Percentiles rank a stretch among this genome's conserved stretches.
phyloP scores from a whole-genome alignment of 768 basidiomycete genomes.

The Xerocomellus intermedius region DNA sequence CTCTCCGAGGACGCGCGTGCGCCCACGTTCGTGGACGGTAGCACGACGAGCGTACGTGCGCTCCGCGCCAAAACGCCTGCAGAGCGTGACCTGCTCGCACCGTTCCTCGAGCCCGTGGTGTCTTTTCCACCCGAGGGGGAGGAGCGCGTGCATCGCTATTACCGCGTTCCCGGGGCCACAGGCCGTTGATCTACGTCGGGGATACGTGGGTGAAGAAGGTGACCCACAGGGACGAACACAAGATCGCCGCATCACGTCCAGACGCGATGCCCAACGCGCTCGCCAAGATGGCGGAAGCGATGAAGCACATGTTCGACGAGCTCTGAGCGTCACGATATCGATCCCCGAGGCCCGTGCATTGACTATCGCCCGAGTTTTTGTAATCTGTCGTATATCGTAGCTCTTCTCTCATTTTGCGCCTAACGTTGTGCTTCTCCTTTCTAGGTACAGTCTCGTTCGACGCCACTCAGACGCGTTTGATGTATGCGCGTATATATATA shows the following conservation, averaged over 20 bases:
- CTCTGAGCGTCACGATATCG: too few species aligned
- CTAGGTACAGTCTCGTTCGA: too few species aligned
- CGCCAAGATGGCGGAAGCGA: background rate
- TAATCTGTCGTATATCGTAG: too few species aligned
- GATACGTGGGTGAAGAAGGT: slow-evolving; percentile 6
- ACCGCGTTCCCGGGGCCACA: background rate
- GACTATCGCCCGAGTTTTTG: too few species aligned
- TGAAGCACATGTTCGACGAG: background rate
- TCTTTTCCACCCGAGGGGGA: background rate
- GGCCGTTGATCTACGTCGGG: background rate
- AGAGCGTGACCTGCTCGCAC: background rate
- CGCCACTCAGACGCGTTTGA: background rate
- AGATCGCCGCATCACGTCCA: background rate
- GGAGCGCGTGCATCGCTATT: background rate
- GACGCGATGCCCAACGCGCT: background rate
- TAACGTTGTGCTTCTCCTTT: too few species aligned
- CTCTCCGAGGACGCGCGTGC: background rate
- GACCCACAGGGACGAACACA: background rate
- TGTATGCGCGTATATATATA: background rate
- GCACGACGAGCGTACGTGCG: background rate
- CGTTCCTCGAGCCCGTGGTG: background rate
- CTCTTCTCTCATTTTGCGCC: too few species aligned
- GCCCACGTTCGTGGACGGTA: background rate
- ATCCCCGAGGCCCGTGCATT: too few species aligned
- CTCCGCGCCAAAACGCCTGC: background rate